Evolutionary conservation across 768 basidiomycete species (phyloP).

Genomic region (Boletus bicolor): DNA sequence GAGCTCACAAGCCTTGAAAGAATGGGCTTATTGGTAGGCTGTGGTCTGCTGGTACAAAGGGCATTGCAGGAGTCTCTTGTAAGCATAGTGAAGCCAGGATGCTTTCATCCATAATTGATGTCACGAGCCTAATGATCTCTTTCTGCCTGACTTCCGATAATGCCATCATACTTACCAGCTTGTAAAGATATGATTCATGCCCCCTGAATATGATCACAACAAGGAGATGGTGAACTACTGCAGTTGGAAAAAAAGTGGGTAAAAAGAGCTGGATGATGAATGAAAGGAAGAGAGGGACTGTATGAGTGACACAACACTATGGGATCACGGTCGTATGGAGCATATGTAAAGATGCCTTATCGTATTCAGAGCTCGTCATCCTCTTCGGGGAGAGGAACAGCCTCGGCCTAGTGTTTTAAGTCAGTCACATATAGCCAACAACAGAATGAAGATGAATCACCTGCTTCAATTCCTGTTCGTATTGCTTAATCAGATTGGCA

Average conservation of each 20-base stretch:
- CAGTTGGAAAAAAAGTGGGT: constrained; percentile 23
- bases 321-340: constrained; percentile 19
- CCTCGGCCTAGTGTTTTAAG: constrained; percentile 60
- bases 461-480: constrained; percentile 70
- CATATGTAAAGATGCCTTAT: constrained; percentile 17
- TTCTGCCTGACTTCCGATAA: not conserved
- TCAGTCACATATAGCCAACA: constrained; percentile 4
- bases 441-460: constrained; percentile 37
- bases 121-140: not conserved
- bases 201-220: constrained; percentile 24
- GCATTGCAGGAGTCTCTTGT: not conserved
- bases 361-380: constrained; percentile 74
- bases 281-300: constrained; percentile 12
- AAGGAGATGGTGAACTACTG: constrained; percentile 23
- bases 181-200: constrained; percentile 17
- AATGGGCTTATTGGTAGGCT: constrained; percentile 14
- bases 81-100: not conserved
- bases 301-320: constrained; percentile 22
- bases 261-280: constrained; percentile 17
- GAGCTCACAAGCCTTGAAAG: constrained; percentile 24
- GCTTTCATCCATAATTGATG: not conserved
- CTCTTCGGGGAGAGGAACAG: constrained; percentile 95
- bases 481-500: constrained; percentile 68
- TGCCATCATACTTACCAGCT: not conserved
- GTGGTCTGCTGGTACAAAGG: constrained; percentile 1